Percentiles rank a stretch among this genome's conserved stretches.
phyloP scores from a whole-genome alignment of 345 rosid genomes.

The Jatropha curcas region DNA sequence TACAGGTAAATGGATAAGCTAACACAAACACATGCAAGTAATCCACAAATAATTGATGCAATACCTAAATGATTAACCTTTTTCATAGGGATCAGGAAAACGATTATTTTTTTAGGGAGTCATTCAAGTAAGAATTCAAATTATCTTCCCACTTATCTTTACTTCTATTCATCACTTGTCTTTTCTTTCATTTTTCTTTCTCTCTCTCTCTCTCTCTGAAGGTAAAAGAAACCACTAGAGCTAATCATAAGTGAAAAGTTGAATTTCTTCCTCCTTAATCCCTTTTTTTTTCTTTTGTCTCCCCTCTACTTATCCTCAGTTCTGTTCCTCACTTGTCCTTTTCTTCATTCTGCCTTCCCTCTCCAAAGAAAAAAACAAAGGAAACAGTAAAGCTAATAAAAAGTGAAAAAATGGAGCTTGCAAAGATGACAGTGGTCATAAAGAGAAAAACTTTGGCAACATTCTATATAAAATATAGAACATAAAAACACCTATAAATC shows the following conservation, averaged over 20 bases:
- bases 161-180: too few species aligned
- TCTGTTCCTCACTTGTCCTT: too few species aligned
- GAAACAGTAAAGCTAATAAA: not conserved
- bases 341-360: not conserved
- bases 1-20: not conserved
- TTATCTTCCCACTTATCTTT: too few species aligned
- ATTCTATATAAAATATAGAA: not conserved
- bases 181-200: too few species aligned
- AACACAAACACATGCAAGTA: not conserved
- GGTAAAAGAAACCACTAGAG: too few species aligned
- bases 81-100: not conserved
- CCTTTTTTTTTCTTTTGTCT: not conserved
- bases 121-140: not conserved
- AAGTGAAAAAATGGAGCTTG: not conserved
- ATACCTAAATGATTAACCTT: not conserved
- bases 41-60: not conserved
- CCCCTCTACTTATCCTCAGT: not conserved
- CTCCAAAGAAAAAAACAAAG: not conserved
- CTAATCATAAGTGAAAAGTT: too few species aligned
- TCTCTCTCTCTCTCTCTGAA: too few species aligned
- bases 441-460: not conserved
- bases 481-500: not conserved
- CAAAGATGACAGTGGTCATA: not conserved
- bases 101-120: not conserved
- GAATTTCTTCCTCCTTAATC: not conserved